Conservation (phyloP, 2,329 filamentous ascomycete genomes). For the Pestalotiopsis sp. region DNA sequence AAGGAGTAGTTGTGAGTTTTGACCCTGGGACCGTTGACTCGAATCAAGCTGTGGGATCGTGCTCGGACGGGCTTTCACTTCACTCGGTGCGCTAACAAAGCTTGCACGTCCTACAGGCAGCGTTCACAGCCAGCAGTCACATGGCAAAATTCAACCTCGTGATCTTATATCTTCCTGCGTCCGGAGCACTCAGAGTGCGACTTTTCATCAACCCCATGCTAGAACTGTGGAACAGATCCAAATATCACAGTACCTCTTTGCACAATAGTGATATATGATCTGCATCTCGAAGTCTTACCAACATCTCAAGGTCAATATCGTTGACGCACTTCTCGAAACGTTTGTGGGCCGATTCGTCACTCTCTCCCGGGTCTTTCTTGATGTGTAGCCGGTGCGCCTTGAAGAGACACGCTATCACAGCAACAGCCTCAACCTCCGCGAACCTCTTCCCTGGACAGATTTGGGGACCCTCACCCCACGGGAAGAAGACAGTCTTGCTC, state of each 20-base stretch:
- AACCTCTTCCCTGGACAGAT: conserved; percentile 25
- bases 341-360: conserved; percentile 6
- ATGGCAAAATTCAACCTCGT: neutral
- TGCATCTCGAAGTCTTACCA: conserved; percentile 22
- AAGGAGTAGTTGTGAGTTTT: neutral
- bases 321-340: conserved; percentile 18
- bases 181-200: no score
- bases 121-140: neutral
- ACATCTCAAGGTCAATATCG: conserved; percentile 22
- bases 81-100: neutral
- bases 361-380: conserved; percentile 16
- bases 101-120: no score
- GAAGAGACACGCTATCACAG: conserved; percentile 18
- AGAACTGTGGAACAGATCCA: neutral
- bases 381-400: neutral
- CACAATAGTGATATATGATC: conserved; percentile 18
- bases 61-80: neutral
- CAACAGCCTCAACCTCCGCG: conserved; percentile 22
- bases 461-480: conserved; percentile 24
- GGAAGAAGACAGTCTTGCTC: conserved; percentile 18
- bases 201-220: neutral
- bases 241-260: neutral
- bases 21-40: neutral
- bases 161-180: neutral
- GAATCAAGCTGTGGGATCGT: neutral